phyloP scores from a whole-genome alignment of 2,329 filamentous ascomycete species.

The Zasmidium angulare region DNA sequence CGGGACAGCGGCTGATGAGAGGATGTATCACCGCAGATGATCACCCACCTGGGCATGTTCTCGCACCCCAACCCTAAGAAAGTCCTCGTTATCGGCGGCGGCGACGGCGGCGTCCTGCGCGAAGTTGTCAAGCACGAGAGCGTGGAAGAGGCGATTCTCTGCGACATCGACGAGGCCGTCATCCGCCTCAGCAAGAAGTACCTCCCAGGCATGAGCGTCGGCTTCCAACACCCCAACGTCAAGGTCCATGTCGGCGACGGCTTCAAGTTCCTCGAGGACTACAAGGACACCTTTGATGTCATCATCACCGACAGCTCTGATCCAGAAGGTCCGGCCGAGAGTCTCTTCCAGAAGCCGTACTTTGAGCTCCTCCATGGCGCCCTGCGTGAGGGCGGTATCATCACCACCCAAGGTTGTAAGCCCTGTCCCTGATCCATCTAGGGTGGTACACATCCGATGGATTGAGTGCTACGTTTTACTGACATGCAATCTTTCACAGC shows the following conservation, averaged over 20 bases:
- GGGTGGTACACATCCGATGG: background rate
- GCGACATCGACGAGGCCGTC: slow-evolving; percentile 99
- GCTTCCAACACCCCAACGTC: slow-evolving; percentile 88
- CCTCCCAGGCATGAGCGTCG: slow-evolving; percentile 88
- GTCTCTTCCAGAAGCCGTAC: slow-evolving; percentile 97
- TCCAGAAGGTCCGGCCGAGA: slow-evolving; percentile 93
- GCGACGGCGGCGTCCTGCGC: slow-evolving; percentile 94
- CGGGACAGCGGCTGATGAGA: background rate
- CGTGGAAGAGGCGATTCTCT: slow-evolving; percentile 93
- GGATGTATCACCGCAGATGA: slow-evolving; percentile 65
- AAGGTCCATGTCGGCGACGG: slow-evolving; percentile 93
- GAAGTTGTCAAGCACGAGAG: slow-evolving; percentile 99
- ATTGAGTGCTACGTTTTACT: slow-evolving; percentile 19
- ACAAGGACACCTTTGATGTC: slow-evolving; percentile 97
- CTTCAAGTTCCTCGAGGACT: slow-evolving; percentile 97
- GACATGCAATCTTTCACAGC: slow-evolving; percentile 54
- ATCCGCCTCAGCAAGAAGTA: slow-evolving; percentile 98
- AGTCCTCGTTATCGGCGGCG: slow-evolving; percentile 96
- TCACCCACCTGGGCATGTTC: slow-evolving; percentile 97
- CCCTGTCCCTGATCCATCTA: slow-evolving; percentile 57
- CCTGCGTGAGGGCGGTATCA: slow-evolving; percentile 91
- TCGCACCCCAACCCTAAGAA: slow-evolving; percentile 98
- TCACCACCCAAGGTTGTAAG: slow-evolving; percentile 99
- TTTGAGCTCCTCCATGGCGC: slow-evolving; percentile 91
- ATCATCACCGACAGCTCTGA: slow-evolving; percentile 99